Evolutionary conservation across 257 asterid species (phyloP), one percentile per base, ranked within the genome.

Genomic region (Fraxinus americana): DNA sequence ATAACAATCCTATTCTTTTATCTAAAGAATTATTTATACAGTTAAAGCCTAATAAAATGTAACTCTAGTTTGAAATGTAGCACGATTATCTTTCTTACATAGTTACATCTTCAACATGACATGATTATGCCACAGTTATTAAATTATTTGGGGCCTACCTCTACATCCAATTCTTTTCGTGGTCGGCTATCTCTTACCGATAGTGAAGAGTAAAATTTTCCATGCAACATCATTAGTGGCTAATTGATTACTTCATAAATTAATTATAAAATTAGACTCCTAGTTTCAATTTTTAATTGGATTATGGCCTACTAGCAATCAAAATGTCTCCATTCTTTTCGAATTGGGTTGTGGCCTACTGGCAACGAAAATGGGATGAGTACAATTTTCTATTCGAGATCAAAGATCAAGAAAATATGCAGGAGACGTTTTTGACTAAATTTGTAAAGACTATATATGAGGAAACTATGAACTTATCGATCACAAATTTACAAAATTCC

Each of bases 281-380:
- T 59, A 21, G 72, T 23, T 75, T 38, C 65, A 75, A 61, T 65
- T 41, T 70, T 65, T 35, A 65, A 54, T 77, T 70, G 67, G 57
- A 57, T 7, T 66, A 72, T 72, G 74, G 13, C 78, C 69, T 68
- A 50, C 43, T 25, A 34, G 71, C 66, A 73, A 79, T 67, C 61
- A 52, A 66, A 67, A 67, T 73, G 75, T 79, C 75, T 21, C 67
- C 27, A 59, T 57, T 57, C 66, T 6, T 57, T 19, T 57, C 66
- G 25, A 57, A 17, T 57, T 17, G 66, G 66, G 11, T 57, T 6
- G 21, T n/a, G 11, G 12, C 23, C 66, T 57, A 5, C 52, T 43
- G 52, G 52, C 52, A 43, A 12, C 3, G 17, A 43, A 43, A 43
- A 2, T 43, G 52, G 52, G 52, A 43, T 43, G 3, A 17, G 16